Percentiles rank a stretch among this genome's conserved stretches.
phyloP scores from a whole-genome alignment of 371 early-diverging fungal species.

The Polyrhizophydium stewartii region DNA sequence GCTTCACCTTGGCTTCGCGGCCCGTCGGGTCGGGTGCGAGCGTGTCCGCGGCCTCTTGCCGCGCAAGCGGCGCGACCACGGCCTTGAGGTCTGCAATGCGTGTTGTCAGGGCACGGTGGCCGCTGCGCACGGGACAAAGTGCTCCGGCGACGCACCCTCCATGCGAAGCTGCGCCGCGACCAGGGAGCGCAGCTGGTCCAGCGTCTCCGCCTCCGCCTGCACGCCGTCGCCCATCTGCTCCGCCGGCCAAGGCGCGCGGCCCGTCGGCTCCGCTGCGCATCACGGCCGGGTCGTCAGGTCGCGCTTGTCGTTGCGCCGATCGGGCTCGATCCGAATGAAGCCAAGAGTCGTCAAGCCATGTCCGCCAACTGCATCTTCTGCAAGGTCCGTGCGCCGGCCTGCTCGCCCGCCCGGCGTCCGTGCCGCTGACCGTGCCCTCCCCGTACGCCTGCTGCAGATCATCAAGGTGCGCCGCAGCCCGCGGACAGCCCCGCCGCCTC shows the following conservation, averaged over 20 bases:
- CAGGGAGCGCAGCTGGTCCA: background rate
- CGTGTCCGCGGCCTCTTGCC: background rate
- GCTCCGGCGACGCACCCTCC: background rate
- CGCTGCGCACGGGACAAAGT: too few relatives aligned
- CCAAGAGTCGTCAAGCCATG: too few relatives aligned
- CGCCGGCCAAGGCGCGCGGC: too few relatives aligned
- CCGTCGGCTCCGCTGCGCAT: too few relatives aligned
- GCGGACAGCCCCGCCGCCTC: too few relatives aligned
- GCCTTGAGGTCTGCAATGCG: background rate
- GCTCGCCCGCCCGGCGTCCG: background rate
- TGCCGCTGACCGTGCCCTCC: background rate
- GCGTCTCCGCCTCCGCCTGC: background rate
- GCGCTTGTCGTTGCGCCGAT: too few relatives aligned
- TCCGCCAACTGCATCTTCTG: conserved; percentile 76
- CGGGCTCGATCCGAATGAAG: too few relatives aligned
- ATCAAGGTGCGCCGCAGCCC: background rate
- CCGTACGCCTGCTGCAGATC: background rate
- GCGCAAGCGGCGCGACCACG: background rate
- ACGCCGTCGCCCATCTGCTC: too few relatives aligned
- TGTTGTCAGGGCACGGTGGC: too few relatives aligned
- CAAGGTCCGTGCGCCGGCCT: conserved; percentile 54
- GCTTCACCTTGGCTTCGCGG: too few relatives aligned
- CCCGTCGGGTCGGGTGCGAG: too few relatives aligned
- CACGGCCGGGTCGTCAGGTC: too few relatives aligned
- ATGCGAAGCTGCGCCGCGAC: background rate